phyloP scores from a whole-genome alignment of 2,329 filamentous ascomycete species.

The Penicillium paneum region DNA sequence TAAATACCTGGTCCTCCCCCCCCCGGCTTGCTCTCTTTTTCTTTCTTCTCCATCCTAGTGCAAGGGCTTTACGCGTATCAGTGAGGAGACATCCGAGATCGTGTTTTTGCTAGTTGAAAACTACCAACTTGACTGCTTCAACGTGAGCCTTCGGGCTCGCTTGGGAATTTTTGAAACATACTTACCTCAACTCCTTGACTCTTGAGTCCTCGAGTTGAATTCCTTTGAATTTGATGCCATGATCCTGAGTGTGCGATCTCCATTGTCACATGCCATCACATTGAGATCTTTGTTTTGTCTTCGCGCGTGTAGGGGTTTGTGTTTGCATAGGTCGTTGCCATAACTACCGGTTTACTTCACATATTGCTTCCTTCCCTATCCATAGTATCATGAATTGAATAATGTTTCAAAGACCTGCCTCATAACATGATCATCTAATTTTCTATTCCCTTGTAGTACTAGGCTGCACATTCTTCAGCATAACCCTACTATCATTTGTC shows the following conservation, averaged over 20 bases:
- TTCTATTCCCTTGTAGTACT: too few relatives aligned
- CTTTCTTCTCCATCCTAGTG: constrained; percentile 43
- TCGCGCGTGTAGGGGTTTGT: too few relatives aligned
- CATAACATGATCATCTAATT: too few relatives aligned
- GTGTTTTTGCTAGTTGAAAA: constrained; percentile 90
- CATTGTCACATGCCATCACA: too few relatives aligned
- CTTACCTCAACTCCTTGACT: constrained; percentile 25
- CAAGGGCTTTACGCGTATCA: constrained; percentile 76
- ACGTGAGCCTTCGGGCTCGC: constrained; percentile 63
- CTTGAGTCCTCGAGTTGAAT: constrained; percentile 11
- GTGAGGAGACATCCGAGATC: constrained; percentile 85
- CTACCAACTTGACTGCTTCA: constrained; percentile 74
- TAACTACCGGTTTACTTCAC: too few relatives aligned
- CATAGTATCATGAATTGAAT: too few relatives aligned
- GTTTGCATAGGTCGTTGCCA: too few relatives aligned
- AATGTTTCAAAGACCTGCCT: too few relatives aligned
- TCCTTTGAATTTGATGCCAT: constrained; percentile 4
- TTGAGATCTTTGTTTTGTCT: too few relatives aligned
- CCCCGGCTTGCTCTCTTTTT: constrained; percentile 25
- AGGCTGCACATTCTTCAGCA: too few relatives aligned
- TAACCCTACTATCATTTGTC: too few relatives aligned
- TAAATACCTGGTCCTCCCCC: constrained; percentile 15
- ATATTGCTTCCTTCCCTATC: too few relatives aligned
- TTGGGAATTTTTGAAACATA: constrained; percentile 73
- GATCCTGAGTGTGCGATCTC: background rate